Evolutionary conservation across 768 basidiomycete species (phyloP).

Genomic region (Tephrocybe sp.): DNA sequence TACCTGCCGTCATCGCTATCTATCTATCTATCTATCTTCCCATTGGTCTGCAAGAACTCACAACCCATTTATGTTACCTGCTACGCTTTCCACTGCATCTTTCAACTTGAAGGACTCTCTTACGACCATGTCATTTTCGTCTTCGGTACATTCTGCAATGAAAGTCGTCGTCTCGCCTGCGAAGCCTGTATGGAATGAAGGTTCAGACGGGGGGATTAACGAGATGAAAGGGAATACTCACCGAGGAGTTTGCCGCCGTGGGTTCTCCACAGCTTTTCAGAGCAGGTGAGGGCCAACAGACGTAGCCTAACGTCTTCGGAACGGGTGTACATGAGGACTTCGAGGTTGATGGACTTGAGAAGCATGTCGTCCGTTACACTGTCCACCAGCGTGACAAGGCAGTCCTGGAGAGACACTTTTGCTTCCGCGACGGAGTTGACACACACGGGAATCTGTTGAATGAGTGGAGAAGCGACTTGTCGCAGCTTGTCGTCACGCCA

Average conservation of each 20-base stretch:
- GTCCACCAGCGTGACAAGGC: constrained; percentile 57
- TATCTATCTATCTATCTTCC: constrained; percentile 20
- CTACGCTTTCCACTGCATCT: constrained; percentile 67
- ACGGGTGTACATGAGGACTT: constrained; percentile 86
- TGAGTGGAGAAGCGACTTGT: constrained; percentile 55
- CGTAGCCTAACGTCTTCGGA: constrained; percentile 76
- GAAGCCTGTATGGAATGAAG: constrained; percentile 48
- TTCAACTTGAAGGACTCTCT: constrained; percentile 67
- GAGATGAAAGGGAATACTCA: constrained; percentile 31
- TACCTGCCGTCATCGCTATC: constrained; percentile 19
- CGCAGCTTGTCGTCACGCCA: constrained; percentile 86
- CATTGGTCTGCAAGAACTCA: constrained; percentile 23
- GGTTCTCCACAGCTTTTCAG: constrained; percentile 72
- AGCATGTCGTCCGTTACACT: constrained; percentile 54
- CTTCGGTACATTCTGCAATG: constrained; percentile 84
- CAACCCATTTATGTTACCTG: constrained; percentile 59
- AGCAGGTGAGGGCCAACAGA: constrained; percentile 65
- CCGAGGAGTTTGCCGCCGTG: constrained; percentile 77
- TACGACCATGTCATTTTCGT: constrained; percentile 85
- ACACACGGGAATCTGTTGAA: constrained; percentile 65
- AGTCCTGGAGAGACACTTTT: constrained; percentile 44
- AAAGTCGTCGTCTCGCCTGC: constrained; percentile 82
- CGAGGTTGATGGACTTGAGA: constrained; percentile 81
- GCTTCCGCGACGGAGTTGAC: constrained; percentile 36
- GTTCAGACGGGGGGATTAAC: neutral